phyloP scores from a whole-genome alignment of 257 asterid genomes.

The Nicotiana tabacum region DNA sequence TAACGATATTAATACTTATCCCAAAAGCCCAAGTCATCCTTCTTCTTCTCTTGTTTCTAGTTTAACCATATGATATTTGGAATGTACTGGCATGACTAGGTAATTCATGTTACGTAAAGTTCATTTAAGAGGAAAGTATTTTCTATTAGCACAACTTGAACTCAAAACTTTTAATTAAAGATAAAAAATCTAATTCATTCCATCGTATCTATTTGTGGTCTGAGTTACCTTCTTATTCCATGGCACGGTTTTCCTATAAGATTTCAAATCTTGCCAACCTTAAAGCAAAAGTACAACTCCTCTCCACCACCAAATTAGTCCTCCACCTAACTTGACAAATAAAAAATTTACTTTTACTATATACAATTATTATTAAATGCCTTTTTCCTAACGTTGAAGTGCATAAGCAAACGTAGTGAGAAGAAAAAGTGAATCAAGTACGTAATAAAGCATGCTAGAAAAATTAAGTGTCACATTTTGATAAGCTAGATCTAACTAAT shows the following conservation, averaged over 20 bases:
- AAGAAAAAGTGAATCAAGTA: background rate
- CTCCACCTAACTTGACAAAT: background rate
- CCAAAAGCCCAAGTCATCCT: background rate
- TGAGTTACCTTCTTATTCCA: background rate
- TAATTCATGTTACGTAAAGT: fast-evolving
- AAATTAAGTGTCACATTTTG: background rate
- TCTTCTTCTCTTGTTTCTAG: background rate
- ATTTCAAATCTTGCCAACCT: background rate
- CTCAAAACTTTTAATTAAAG: no score
- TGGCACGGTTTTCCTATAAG: background rate
- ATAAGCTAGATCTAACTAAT: background rate
- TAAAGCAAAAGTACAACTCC: background rate
- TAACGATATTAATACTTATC: background rate
- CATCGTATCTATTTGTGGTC: no score
- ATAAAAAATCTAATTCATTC: no score
- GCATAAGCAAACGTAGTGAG: background rate
- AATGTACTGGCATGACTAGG: no score
- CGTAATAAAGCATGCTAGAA: background rate
- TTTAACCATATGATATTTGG: no score
- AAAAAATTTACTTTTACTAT: background rate
- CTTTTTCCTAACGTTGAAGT: background rate
- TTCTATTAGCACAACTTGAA: fast-evolving
- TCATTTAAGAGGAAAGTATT: no score
- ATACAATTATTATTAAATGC: background rate
- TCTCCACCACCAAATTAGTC: background rate